Percentiles rank a stretch among this genome's conserved stretches.
phyloP scores from a whole-genome alignment of 331 rosid genomes.

The Quercus tomentella region DNA sequence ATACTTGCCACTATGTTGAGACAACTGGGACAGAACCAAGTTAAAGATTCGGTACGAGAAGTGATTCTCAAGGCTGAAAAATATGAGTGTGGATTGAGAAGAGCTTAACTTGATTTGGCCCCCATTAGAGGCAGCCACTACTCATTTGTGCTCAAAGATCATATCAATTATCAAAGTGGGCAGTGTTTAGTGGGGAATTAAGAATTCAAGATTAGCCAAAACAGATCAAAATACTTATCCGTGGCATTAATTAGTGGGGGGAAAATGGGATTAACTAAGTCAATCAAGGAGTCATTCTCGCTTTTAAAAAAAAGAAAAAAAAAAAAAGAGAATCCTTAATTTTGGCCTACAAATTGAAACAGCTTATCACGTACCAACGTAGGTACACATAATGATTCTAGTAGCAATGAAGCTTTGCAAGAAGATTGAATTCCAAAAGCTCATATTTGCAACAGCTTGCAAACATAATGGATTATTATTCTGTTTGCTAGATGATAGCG shows the following conservation, averaged over 20 bases:
- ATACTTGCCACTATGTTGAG: too few species aligned
- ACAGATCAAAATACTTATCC: neutral
- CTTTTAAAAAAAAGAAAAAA: too few species aligned
- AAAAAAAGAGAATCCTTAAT: neutral
- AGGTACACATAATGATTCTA: constrained; percentile 7
- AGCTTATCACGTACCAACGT: constrained; percentile 27
- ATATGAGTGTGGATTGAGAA: too few species aligned
- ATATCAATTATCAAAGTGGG: too few species aligned
- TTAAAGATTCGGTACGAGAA: too few species aligned
- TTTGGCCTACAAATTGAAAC: neutral
- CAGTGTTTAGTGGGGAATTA: too few species aligned
- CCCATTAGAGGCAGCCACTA: too few species aligned
- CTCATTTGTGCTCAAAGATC: too few species aligned
- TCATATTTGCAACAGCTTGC: constrained; percentile 1
- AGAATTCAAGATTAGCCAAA: neutral
- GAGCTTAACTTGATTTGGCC: too few species aligned
- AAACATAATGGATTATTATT: constrained; percentile 18
- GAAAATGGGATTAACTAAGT: neutral
- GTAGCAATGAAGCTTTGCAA: neutral
- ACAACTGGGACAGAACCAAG: too few species aligned
- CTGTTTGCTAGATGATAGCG: constrained; percentile 23
- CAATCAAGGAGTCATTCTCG: too few species aligned
- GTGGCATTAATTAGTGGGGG: neutral
- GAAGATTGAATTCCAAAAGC: neutral
- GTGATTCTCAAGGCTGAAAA: too few species aligned